Conservation (phyloP, 1,284 basidiomycete species). For the Sutorius eximius region DNA sequence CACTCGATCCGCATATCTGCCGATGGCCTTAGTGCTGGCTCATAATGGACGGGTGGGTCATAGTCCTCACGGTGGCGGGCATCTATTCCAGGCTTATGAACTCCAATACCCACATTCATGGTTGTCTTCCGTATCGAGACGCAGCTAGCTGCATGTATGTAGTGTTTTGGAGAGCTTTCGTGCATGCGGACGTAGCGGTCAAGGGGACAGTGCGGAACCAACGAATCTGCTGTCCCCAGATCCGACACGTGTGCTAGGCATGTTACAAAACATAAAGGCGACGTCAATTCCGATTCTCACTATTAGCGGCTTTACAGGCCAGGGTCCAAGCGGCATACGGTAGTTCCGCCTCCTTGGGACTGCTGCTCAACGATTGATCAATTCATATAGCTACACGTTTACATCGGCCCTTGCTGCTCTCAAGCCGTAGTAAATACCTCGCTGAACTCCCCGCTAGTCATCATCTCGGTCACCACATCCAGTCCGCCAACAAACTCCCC, state of each 20-base stretch:
- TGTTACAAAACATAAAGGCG: constrained; percentile 5
- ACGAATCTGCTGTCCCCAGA: background rate
- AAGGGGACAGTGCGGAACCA: background rate
- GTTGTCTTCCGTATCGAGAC: background rate
- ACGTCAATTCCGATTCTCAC: constrained; percentile 5
- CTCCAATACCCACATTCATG: background rate
- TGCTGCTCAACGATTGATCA: background rate
- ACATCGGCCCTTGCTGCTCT: background rate
- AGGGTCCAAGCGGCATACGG: too few relatives aligned
- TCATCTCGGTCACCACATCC: constrained; percentile 79
- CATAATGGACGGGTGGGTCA: background rate
- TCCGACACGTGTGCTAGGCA: constrained; percentile 13
- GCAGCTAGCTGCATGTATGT: background rate
- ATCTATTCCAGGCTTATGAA: background rate
- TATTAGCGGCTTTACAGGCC: background rate
- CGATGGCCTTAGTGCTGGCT: background rate
- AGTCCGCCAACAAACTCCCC: constrained; percentile 96
- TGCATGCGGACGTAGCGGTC: background rate
- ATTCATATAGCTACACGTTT: constrained; percentile 1
- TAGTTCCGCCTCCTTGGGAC: background rate
- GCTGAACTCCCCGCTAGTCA: constrained; percentile 48
- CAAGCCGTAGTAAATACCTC: constrained; percentile 25
- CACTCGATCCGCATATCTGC: background rate
- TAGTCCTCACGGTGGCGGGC: background rate
- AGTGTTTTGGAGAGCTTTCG: background rate